Percentiles rank a stretch among this genome's conserved stretches.
Evolutionary conservation across 2,329 filamentous ascomycete genomes (phyloP).

Genomic region (Fusarium concolor): DNA sequence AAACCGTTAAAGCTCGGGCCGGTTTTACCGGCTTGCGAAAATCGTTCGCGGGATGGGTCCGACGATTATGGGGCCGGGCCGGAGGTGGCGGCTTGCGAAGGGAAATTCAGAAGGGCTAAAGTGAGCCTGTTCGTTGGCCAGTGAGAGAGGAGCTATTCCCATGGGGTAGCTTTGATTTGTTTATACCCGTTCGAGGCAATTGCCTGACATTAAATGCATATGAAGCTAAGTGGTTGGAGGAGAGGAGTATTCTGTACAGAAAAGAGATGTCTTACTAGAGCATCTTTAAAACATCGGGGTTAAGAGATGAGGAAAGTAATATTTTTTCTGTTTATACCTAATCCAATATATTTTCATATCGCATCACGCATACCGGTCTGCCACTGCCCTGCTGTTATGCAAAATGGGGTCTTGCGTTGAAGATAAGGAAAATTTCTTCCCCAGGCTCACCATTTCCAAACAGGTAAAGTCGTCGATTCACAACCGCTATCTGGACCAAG

Average conservation of each 20-base stretch:
- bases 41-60: constrained; percentile 9
- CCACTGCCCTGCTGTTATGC: background rate
- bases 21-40: constrained; percentile 16
- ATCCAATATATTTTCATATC: constrained; percentile 7
- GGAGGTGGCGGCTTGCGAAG: constrained; percentile 26
- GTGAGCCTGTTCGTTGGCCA: constrained; percentile 7
- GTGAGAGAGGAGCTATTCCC: constrained; percentile 14
- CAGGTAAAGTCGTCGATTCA: constrained; percentile 22
- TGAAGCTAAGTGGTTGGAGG: background rate
- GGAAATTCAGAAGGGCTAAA: constrained; percentile 6
- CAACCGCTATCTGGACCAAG: constrained; percentile 10
- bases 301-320: background rate
- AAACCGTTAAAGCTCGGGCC: background rate
- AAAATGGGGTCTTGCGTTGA: background rate
- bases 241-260: background rate
- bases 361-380: background rate
- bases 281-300: background rate
- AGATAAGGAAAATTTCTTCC: constrained; percentile 30
- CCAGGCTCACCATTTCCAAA: constrained; percentile 21
- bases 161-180: constrained; percentile 26
- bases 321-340: constrained; percentile 2
- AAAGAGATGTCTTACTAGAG: constrained; percentile 13
- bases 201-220: constrained; percentile 16
- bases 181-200: constrained; percentile 32
- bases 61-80: constrained; percentile 18